These are phyloP conservation scores for Candida succiphila DNA, from an alignment of 805 yeast species.

Conservation along the genomic window DNA sequence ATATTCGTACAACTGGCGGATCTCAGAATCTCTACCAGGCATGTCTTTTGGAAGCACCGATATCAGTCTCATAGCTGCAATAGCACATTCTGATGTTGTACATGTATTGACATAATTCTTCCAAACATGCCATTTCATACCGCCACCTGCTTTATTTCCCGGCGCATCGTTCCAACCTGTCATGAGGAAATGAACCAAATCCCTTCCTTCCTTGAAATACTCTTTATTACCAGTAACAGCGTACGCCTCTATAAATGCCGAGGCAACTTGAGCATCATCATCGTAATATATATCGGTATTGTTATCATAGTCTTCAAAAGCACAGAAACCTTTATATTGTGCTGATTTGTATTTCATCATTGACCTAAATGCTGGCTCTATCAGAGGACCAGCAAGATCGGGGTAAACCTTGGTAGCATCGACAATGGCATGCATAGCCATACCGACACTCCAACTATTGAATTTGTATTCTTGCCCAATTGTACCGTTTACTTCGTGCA, in stretches of 20 bases:
- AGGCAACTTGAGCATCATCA: constrained; percentile 68
- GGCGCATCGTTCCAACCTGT: constrained; percentile 49
- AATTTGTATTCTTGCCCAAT: constrained; percentile 41
- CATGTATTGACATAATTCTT: constrained; percentile 55
- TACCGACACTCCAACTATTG: constrained; percentile 62
- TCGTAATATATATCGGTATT: constrained; percentile 60
- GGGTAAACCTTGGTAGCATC: constrained; percentile 52
- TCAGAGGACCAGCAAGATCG: constrained; percentile 39
- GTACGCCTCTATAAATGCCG: constrained; percentile 54
- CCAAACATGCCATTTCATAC: constrained; percentile 57
- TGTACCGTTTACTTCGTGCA: constrained; percentile 29
- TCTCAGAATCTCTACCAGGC: constrained; percentile 18
- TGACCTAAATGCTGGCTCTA: constrained; percentile 40
- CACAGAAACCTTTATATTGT: constrained; percentile 48
- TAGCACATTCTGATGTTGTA: constrained; percentile 59
- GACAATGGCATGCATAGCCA: constrained; percentile 55
- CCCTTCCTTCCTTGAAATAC: constrained; percentile 46
- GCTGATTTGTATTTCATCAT: constrained; percentile 43
- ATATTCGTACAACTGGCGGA: constrained; percentile 38
- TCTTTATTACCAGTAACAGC: constrained; percentile 52
- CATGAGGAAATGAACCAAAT: constrained; percentile 50
- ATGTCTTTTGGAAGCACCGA: constrained; percentile 31
- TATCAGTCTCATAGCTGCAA: constrained; percentile 49
- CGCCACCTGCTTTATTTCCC: constrained; percentile 38
- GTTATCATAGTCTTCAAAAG: constrained; percentile 41